Evolutionary conservation across 257 asterid genomes (phyloP), one percentile per base, ranked within the genome.

Genomic region (Scutellaria baicalensis): DNA sequence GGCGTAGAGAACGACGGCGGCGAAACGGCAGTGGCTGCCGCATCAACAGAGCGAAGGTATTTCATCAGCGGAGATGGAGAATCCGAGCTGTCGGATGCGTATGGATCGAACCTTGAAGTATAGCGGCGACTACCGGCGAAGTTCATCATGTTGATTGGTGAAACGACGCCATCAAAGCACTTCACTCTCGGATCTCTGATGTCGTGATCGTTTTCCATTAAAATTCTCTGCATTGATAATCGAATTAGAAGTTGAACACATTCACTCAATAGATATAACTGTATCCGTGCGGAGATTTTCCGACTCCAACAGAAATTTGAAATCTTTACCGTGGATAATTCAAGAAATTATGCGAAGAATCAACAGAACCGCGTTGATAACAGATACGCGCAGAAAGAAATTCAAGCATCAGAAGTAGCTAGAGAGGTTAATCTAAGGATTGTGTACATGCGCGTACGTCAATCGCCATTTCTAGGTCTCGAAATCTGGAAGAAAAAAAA

Each of bases 21-120:
- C 17, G 80, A 73, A 44, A n/a, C 39, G 74, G 68, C 66, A 68
- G 74, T 45, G 57, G 59, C 47, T 36, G 77, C 43, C 38, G 78
- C 49, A 78, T 58, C 61, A 64, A 74, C 72, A 75, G 83, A 69
- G 85, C 84, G 54, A 17, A 74, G 79, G 68, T 75, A 77, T 52
- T 77, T 83, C 79, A 78, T 62, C 62, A 83, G 69, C 63, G 85
- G 72, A 18, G 88, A 72, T 5, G 85, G 77, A 39, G 86, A 77
- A 72, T 59, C 77, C 8, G 90, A 76, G 63, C 84, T 59, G 69
- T 80, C 88, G 12, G 91, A 86, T 48, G 84, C 81, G 75, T 82
- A 88, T 1, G 93, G 93, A 74, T 88, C 88, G 75, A 84, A 73
- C 45, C 68, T 27, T 9, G 82, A 55, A 75, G 64, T 61, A 49